Evolutionary conservation across 2,329 filamentous ascomycete species (phyloP).

Genomic region (Coniochaeta hoffmannii): DNA sequence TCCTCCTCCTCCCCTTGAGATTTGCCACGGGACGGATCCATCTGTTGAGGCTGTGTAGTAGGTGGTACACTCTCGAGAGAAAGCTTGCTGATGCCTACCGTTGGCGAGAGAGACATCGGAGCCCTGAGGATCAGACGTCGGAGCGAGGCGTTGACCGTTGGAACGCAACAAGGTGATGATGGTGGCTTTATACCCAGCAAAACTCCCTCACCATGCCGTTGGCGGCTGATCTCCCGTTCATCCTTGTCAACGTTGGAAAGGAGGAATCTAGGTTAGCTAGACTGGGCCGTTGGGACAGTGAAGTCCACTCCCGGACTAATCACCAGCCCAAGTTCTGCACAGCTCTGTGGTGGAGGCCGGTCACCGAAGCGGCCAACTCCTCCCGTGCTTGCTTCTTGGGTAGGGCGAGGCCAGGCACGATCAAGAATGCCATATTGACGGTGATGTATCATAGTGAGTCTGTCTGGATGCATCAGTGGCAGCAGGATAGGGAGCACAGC

Average conservation of each 20-base stretch:
- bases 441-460: background rate
- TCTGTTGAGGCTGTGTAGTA: conserved; percentile 22
- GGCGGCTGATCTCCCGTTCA: background rate
- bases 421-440: background rate
- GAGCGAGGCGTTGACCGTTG: background rate
- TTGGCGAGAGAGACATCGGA: conserved; percentile 24
- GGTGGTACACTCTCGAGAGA: conserved; percentile 32
- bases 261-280: background rate
- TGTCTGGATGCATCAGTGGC: background rate
- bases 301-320: background rate
- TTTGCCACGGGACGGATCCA: conserved; percentile 13
- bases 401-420: background rate
- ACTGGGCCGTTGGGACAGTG: background rate
- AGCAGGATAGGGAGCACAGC: background rate
- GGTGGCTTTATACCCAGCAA: background rate
- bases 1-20: conserved; percentile 17
- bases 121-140: conserved; percentile 3
- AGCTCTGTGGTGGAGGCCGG: background rate
- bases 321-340: background rate
- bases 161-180: background rate
- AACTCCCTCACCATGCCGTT: background rate
- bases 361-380: background rate
- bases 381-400: background rate
- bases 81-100: conserved; percentile 30
- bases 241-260: background rate